phyloP scores from a whole-genome alignment of 139 green algal species.

The Gonium pectorale region DNA sequence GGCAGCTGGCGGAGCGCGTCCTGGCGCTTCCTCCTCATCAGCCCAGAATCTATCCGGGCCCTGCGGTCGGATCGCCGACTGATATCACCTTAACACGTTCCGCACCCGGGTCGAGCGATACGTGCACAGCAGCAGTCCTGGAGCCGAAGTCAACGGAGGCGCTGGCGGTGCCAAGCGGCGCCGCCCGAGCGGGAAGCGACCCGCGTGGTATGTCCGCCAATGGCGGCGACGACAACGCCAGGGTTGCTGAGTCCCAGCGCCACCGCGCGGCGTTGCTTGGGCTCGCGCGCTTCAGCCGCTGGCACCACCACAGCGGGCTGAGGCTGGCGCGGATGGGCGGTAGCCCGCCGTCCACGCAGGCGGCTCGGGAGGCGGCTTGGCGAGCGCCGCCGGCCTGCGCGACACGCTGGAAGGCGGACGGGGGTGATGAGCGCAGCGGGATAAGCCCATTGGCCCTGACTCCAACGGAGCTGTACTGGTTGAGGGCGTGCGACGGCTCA shows the following conservation, averaged over 20 bases:
- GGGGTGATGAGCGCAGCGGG: background rate
- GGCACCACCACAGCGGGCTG: background rate
- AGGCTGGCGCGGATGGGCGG: background rate
- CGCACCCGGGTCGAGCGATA: no score
- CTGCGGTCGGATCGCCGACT: no score
- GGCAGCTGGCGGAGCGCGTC: background rate
- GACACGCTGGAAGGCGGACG: background rate
- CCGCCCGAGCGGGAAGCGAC: no score
- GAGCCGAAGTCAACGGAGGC: background rate
- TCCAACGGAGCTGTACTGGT: background rate
- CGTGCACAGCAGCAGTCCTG: no score
- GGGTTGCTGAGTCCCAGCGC: background rate
- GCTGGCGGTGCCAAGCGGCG: background rate
- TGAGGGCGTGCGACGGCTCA: background rate
- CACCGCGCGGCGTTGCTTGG: background rate
- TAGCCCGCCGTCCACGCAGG: background rate
- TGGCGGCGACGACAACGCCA: no score
- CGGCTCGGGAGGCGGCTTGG: background rate
- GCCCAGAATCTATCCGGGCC: no score
- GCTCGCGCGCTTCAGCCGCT: background rate
- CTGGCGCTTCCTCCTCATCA: background rate
- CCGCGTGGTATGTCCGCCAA: no score
- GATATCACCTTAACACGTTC: no score
- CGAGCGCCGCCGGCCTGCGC: background rate
- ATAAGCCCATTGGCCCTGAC: background rate